phyloP scores from a whole-genome alignment of 2,329 filamentous ascomycete species.

The Beauveria rudraprayagi region DNA sequence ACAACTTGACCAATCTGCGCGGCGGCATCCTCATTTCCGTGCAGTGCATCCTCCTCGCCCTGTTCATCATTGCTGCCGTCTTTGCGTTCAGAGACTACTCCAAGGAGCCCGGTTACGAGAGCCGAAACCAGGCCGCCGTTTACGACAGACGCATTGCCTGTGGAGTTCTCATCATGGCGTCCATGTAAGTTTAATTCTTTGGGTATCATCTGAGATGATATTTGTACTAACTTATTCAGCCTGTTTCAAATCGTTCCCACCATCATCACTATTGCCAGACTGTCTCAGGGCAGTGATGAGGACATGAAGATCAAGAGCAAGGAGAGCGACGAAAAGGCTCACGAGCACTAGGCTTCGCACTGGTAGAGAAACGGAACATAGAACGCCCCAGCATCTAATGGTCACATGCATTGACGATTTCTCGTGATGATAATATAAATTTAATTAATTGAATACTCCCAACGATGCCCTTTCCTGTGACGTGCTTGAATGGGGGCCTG shows the following conservation, averaged over 20 bases:
- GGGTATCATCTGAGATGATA: no score
- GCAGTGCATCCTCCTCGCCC: slow-evolving; percentile 3
- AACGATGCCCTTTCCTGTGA: not conserved
- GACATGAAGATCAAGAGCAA: not conserved
- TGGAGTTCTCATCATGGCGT: slow-evolving; percentile 10
- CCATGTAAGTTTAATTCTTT: slow-evolving; percentile 1
- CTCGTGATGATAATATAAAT: slow-evolving; percentile 5
- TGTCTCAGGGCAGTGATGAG: slow-evolving; percentile 7
- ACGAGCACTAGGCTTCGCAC: not conserved
- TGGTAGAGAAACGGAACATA: slow-evolving; percentile 1
- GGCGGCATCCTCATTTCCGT: not conserved
- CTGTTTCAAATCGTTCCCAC: slow-evolving; percentile 9
- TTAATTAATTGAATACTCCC: not conserved
- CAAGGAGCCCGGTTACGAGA: slow-evolving; percentile 8
- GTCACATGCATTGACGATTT: not conserved
- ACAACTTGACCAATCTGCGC: slow-evolving; percentile 8
- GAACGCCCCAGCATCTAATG: not conserved
- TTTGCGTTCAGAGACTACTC: slow-evolving; percentile 10
- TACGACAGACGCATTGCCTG: slow-evolving; percentile 7
- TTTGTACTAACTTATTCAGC: not conserved
- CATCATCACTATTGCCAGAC: slow-evolving; percentile 2
- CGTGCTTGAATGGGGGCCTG: not conserved
- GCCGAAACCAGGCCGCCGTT: slow-evolving; percentile 4
- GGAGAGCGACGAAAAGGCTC: slow-evolving; percentile 2
- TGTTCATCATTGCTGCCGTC: slow-evolving; percentile 7